Evolutionary conservation across 73 alveolate species (phyloP).

Genomic region (Durusdinium trenchii): DNA sequence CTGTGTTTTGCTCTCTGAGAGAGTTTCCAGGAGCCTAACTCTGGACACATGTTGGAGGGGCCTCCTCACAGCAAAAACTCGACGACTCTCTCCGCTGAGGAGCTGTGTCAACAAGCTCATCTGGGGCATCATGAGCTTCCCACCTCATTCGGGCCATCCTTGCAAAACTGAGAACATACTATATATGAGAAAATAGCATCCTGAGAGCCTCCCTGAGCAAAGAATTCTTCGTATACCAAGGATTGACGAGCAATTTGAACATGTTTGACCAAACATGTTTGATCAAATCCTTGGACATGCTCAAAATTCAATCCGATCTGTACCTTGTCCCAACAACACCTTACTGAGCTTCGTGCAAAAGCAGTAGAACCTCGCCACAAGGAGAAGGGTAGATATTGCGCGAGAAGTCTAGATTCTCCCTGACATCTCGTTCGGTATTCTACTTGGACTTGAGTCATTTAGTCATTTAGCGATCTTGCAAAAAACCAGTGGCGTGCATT

Average conservation of each 20-base stretch:
- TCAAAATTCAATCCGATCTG: not conserved
- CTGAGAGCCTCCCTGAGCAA: not conserved
- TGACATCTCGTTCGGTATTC: not conserved
- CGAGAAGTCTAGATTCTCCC: not conserved
- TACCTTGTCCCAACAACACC: not conserved
- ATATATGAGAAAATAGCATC: not conserved
- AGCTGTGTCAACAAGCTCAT: slow-evolving; percentile 10
- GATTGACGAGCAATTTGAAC: too few relatives aligned
- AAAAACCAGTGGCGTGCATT: too few relatives aligned
- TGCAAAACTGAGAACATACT: not conserved
- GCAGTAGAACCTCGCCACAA: slow-evolving; percentile 16
- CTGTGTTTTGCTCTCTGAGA: too few relatives aligned
- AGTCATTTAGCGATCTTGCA: too few relatives aligned
- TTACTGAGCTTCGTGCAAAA: not conserved
- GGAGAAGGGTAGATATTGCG: not conserved
- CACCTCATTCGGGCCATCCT: slow-evolving; percentile 14
- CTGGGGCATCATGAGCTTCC: slow-evolving; percentile 69
- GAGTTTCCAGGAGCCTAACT: too few relatives aligned
- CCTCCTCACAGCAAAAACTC: too few relatives aligned
- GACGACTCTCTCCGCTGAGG: too few relatives aligned
- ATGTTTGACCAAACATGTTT: too few relatives aligned
- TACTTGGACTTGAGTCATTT: too few relatives aligned
- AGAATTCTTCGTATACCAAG: too few relatives aligned
- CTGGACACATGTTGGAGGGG: too few relatives aligned
- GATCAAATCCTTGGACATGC: not conserved